Evolutionary conservation across 2,329 filamentous ascomycete genomes (phyloP).

Genomic region (Pseudogymnoascus sp.): DNA sequence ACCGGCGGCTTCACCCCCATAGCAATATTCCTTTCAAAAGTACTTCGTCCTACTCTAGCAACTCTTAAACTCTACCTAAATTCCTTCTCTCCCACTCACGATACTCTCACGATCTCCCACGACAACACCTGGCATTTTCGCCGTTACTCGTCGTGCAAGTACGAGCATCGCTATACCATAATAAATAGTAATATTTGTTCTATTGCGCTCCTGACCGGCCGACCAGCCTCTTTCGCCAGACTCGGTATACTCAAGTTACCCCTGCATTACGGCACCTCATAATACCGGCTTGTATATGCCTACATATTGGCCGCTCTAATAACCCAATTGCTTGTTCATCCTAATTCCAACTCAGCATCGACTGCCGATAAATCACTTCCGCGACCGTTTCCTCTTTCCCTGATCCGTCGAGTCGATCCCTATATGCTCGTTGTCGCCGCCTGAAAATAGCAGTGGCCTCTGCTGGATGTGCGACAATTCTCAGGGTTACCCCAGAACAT

Average conservation of each 20-base stretch:
- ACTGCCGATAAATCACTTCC: not conserved
- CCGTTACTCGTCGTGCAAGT: not conserved
- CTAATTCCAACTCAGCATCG: not conserved
- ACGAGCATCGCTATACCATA: not conserved
- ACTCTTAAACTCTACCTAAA: constrained; percentile 2
- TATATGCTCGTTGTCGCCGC: constrained; percentile 2
- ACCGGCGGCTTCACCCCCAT: not conserved
- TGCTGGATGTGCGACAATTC: constrained; percentile 24
- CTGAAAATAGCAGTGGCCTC: constrained; percentile 4
- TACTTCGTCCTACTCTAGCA: not conserved
- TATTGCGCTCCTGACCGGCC: not conserved
- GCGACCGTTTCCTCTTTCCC: not conserved
- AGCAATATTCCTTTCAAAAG: not conserved
- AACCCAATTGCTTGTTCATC: constrained; percentile 4
- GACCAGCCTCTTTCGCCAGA: not conserved
- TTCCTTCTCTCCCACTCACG: not conserved
- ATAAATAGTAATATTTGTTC: constrained; percentile 6
- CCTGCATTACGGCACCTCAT: constrained; percentile 1
- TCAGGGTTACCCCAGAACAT: constrained; percentile 20
- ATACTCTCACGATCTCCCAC: not conserved
- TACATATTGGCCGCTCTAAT: constrained; percentile 2
- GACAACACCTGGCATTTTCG: not conserved
- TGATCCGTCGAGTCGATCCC: not conserved
- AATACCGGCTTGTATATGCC: constrained; percentile 5
- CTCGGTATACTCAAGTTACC: not conserved